Base-by-base conservation (phyloP, 2,329 filamentous ascomycete species). In the Phyllosticta paracitricarpa region DNA sequence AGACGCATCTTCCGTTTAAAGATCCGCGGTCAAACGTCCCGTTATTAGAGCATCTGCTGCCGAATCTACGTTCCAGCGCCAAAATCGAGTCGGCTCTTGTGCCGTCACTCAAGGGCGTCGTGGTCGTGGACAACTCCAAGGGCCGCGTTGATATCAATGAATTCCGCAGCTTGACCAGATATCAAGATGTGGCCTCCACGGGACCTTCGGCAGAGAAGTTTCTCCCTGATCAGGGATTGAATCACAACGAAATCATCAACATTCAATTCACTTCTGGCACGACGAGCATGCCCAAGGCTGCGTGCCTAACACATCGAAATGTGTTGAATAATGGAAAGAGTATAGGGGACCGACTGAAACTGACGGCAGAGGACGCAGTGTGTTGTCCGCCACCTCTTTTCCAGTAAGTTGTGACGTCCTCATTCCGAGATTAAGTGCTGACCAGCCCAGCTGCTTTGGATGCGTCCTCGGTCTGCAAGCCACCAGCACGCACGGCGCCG, bases 251-350 rank as follows among this genome's bases (percentile, higher is more conserved):
- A 57, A 85, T 88, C 2, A 87, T 95, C 66, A 97, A 97, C 71
- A 96, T 97, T 65, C 93, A 97, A 73, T 97, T 97, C 77, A 99
- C 94, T 0, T 93, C 88, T 0, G 94, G 93, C n/a, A 97, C 94
- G 0, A 97, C 94, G 0, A 89, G 89, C 0, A 80, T 83, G 69
- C 93, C 92, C 24, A 97, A 97, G 76, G 94, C 94, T 0, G 93
- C 93, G 1, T 95, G 91, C 77, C 82, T 99, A 33, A 87, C 84
- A 0, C 93, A 97, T 75, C 82, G 81, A 2, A 87, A 83, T n/a
- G 93, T 97, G 65, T 80, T 99, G 64, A 99, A 97, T 76, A 97
- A 97, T 71, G 94, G 92, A 33, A 81, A 82, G 28, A 84, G 91
- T 61, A 95, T 97, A 66, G 94, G 89, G 0, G 78, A 87, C 67